Evolutionary conservation across 129 eudicot species (phyloP), one percentile per base, ranked within the genome.

Genomic region (Heracleum sosnowskyi): DNA sequence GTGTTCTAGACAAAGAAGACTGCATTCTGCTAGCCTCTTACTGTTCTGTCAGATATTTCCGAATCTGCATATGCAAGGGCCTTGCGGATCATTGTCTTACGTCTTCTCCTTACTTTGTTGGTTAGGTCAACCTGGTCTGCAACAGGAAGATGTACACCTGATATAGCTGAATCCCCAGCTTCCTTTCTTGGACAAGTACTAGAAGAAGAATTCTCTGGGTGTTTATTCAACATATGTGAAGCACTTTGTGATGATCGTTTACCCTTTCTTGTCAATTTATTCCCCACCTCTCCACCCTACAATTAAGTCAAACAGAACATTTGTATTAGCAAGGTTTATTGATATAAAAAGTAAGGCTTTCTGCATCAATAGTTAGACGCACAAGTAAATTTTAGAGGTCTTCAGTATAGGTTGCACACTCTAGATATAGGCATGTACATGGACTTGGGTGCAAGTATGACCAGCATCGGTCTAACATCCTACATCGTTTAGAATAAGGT

Each of bases 181-280:
- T 83, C 81, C 53, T 84, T 85, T 55, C 78, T 81, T 0, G 79
- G 85, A 85, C 83, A 86, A 79, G 83, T 87, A 84, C 77, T 77
- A 29, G 88, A 82, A 82, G 91, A 83, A 73, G 93, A 85, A 69
- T 79, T 80, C 41, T 87, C 89, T 36, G 79, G 84, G 81, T 84
- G 86, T 81, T 82, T 85, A 29, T 83, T 75, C 79, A 88, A 70
- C 73, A 78, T 80, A 7, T 91, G 90, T 28, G 92, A 91, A 81
- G 90, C 74, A 87, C 82, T 86, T 66, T 87, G 91, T 41, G 89
- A 85, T 40, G 89, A 81, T 70, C 82, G 87, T 78, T 86, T 87
- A 60, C 79, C 77, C 87, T 81, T 90, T 57, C 42, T 82, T 37
- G 47, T 36, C 62, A 69, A 75, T 64, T 77, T 84, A 78, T 81